Percentiles rank a stretch among this genome's conserved stretches.
Conservation (phyloP, 2,329 filamentous ascomycete species). For the Sclerotinia trifoliorum region DNA sequence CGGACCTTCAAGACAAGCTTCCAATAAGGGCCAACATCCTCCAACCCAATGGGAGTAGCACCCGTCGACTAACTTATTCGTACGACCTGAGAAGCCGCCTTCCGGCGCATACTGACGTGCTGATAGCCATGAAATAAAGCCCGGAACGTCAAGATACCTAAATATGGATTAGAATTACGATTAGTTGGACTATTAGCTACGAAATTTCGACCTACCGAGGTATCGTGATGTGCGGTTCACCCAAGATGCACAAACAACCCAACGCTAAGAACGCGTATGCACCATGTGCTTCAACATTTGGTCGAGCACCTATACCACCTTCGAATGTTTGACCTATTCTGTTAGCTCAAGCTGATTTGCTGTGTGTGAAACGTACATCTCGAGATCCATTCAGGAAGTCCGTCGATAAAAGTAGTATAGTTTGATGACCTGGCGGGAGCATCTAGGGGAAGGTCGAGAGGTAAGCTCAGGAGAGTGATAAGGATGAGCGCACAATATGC, state of each 20-base stretch:
- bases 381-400: conserved; percentile 76
- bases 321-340: conserved; percentile 82
- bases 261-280: conserved; percentile 95
- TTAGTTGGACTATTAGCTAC: conserved; percentile 19
- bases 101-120: conserved; percentile 87
- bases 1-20: conserved; percentile 66
- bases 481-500: conserved; percentile 89
- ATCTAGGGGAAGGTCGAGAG: conserved; percentile 72
- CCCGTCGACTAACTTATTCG: conserved; percentile 96
- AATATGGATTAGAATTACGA: conserved; percentile 29
- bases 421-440: conserved; percentile 66
- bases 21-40: conserved; percentile 87
- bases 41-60: conserved; percentile 99
- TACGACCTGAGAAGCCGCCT: conserved; percentile 88
- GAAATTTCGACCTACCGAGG: conserved; percentile 55
- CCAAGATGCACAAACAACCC: conserved; percentile 83
- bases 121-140: conserved; percentile 83
- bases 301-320: conserved; percentile 84
- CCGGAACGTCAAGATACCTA: conserved; percentile 73
- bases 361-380: conserved; percentile 59
- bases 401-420: conserved; percentile 64
- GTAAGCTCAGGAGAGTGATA: conserved; percentile 79
- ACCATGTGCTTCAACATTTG: conserved; percentile 88
- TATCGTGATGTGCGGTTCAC: conserved; percentile 72
- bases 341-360: conserved; percentile 13